Base-by-base conservation (phyloP, 805 yeast species). In the Saturnispora galanensis region DNA sequence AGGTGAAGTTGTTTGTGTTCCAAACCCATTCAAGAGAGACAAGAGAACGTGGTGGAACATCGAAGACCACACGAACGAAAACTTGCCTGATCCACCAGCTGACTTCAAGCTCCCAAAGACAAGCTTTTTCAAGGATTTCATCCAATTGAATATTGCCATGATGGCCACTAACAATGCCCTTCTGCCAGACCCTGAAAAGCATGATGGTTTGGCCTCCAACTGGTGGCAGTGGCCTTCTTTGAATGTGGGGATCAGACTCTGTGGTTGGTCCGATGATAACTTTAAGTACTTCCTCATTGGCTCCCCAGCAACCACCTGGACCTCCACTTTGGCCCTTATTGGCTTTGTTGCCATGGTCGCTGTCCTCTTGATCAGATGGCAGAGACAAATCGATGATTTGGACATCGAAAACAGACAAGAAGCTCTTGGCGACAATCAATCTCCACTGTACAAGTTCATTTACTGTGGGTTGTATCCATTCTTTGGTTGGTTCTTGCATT, bases 141-240 rank as follows among this genome's bases (percentile, higher is more conserved):
- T 84, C 33, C 77, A 81, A 55, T 68, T 82, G 50, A 84, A 84
- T 58, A 77, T 81, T 57, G 93, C 90, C 2, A 84, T 84, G 95
- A 84, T 84, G 79, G 84, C 90, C 7, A 80, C 90, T 10, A 84
- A 84, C 59, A 84, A 82, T 55, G 94, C 90, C 0, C 69, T 84
- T 54, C 73, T 84, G 29, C 90, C 93, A 8, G 94, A 84, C 58
- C 66, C 69, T 2, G 93, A 84, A 55, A 84, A 83, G 55, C 75
- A 68, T 51, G 95, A 84, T 57, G 73, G 71, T 46, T 66, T 84
- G 47, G 79, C 88, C 1, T 81, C 90, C 12, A 62, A 70, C 45
- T 84, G 85, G 61, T 84, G 93, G 90, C 84, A 84, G 68, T 84
- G 95, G 95, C 95, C 95, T 41, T 74, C 81, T n/a, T 68, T 84